Conservation (phyloP, 805 yeast species). For the Yamadazyma sp. region DNA sequence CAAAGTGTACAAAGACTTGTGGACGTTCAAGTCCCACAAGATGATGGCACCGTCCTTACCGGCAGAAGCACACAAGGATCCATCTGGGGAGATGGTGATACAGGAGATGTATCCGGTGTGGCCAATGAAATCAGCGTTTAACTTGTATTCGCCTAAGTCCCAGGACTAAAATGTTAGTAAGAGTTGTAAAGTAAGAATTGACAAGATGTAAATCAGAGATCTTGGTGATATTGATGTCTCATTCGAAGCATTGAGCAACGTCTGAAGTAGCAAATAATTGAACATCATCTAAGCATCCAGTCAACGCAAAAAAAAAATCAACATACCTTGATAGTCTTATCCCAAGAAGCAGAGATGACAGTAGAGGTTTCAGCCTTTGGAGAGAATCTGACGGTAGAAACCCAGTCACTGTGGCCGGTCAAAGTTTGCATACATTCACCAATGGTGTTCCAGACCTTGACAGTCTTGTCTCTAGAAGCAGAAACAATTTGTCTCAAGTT, state of each 20-base stretch:
- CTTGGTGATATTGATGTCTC: constrained; percentile 99
- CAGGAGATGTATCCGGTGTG: constrained; percentile 99
- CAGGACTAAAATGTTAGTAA: constrained; percentile 78
- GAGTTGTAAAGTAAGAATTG: background rate
- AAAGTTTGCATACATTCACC: constrained; percentile 96
- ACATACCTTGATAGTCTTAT: constrained; percentile 98
- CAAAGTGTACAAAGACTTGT: constrained; percentile 88
- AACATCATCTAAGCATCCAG: constrained; percentile 15
- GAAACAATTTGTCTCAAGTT: constrained; percentile 97
- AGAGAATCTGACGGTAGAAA: constrained; percentile 95
- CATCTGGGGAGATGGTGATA: constrained; percentile 98
- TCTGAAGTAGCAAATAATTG: constrained; percentile 99
- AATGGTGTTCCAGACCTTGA: constrained; percentile 98
- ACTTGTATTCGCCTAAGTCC: constrained; percentile 82
- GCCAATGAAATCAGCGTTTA: constrained; percentile 96
- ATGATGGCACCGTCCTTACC: constrained; percentile 99
- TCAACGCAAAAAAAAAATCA: constrained; percentile 2
- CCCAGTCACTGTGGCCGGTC: constrained; percentile 98
- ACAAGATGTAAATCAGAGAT: constrained; percentile 74
- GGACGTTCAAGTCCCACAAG: constrained; percentile 94
- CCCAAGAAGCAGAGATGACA: constrained; percentile 98
- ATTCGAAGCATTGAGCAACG: constrained; percentile 67
- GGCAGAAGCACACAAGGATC: constrained; percentile 98
- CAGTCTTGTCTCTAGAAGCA: constrained; percentile 98
- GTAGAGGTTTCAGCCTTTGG: constrained; percentile 70